Evolutionary conservation across 176 grass and related monocot genomes (phyloP).

Genomic region (Musa beccarii): DNA sequence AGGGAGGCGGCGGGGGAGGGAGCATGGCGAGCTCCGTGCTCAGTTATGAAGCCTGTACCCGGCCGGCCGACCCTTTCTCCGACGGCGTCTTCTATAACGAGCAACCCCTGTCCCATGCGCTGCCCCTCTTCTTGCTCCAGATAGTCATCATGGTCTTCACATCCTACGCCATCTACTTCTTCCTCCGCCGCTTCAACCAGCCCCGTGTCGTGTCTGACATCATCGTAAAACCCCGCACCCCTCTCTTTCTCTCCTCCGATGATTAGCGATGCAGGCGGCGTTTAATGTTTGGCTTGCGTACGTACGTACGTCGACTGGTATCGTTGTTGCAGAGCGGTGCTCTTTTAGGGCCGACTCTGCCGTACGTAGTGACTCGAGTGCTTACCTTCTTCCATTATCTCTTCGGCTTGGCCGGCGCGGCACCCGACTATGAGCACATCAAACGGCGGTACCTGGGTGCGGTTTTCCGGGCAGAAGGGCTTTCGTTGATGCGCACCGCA

Average conservation of each 20-base stretch:
- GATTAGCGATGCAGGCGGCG: too few relatives aligned
- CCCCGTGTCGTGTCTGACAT: slow-evolving; percentile 25
- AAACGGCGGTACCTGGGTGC: too few relatives aligned
- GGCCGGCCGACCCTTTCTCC: not conserved
- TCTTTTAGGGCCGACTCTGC: not conserved
- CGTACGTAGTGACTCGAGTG: not conserved
- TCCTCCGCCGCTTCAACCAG: slow-evolving; percentile 27
- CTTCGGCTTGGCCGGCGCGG: not conserved
- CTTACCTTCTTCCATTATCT: not conserved
- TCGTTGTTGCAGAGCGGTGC: not conserved
- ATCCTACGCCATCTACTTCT: slow-evolving; percentile 13
- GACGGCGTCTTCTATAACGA: not conserved
- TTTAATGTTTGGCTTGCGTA: too few relatives aligned
- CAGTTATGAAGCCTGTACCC: too few relatives aligned
- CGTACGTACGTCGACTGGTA: not conserved
- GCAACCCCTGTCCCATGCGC: not conserved
- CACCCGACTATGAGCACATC: not conserved
- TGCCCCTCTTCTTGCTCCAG: not conserved
- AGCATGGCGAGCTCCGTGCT: too few relatives aligned
- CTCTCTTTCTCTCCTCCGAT: too few relatives aligned
- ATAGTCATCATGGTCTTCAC: not conserved
- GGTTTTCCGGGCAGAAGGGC: not conserved
- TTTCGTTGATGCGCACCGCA: not conserved
- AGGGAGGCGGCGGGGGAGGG: too few relatives aligned
- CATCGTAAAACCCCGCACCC: slow-evolving; percentile 1